phyloP scores from a whole-genome alignment of 805 yeast genomes.

The Candida silvicultrix region DNA sequence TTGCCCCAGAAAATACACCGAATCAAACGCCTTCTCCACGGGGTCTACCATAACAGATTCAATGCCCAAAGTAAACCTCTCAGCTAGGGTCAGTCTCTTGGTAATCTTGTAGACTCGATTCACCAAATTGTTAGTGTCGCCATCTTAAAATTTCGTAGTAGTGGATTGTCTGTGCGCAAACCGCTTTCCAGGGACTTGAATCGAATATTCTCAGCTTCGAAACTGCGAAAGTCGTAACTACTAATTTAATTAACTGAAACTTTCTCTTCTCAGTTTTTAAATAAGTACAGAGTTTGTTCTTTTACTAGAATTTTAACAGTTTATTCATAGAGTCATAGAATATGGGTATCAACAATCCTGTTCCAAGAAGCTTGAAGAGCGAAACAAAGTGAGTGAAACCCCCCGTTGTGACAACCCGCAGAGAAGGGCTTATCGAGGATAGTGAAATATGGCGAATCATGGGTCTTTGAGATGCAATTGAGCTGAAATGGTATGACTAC shows the following conservation, averaged over 20 bases:
- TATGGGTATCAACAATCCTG: slow-evolving; percentile 89
- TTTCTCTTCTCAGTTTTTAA: not conserved
- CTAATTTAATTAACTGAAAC: not conserved
- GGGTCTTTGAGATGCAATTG: too few relatives aligned
- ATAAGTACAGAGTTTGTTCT: too few relatives aligned
- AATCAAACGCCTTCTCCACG: slow-evolving; percentile 13
- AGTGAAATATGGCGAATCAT: not conserved
- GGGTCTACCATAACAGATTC: slow-evolving; percentile 4
- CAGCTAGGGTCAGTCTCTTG: too few relatives aligned
- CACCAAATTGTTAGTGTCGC: too few relatives aligned
- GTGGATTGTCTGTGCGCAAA: too few relatives aligned
- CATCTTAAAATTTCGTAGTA: too few relatives aligned
- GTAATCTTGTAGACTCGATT: too few relatives aligned
- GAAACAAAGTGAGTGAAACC: slow-evolving; percentile 67
- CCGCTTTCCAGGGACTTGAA: not conserved
- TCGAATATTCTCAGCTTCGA: not conserved
- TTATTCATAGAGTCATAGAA: not conserved
- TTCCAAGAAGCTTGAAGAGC: slow-evolving; percentile 82
- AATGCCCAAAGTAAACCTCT: too few relatives aligned
- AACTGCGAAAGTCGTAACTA: not conserved
- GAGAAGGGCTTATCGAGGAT: not conserved
- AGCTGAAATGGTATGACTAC: too few relatives aligned
- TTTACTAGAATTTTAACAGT: too few relatives aligned
- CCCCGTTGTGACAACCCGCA: not conserved
- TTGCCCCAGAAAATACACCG: slow-evolving; percentile 8